A percentile compares a stretch with the other conserved stretches of the same genome.
Evolutionary conservation across 306 rosid genomes (phyloP).

Genomic region (Adenanthera pavonina): DNA sequence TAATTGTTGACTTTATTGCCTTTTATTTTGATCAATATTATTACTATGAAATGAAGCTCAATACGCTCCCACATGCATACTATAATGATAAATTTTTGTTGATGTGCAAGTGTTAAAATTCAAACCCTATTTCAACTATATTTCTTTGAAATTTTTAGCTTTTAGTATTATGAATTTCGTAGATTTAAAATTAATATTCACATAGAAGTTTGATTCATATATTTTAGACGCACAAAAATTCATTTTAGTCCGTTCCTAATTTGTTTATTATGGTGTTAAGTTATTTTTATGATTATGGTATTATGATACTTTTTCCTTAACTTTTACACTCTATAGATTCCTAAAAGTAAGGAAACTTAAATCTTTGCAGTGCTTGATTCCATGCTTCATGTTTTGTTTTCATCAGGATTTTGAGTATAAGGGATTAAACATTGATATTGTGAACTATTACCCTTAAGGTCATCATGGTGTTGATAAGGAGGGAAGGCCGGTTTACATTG

Average conservation of each 20-base stretch:
- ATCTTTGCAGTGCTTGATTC: constrained; percentile 27
- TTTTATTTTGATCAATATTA: too few relatives aligned
- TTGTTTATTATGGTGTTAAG: not conserved
- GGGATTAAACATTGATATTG: constrained; percentile 74
- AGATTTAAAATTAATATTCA: not conserved
- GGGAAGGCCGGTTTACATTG: constrained; percentile 95
- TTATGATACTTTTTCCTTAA: constrained; percentile 3
- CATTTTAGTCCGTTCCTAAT: not conserved
- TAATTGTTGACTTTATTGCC: too few relatives aligned
- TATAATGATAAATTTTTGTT: too few relatives aligned
- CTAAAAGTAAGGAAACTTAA: constrained; percentile 82
- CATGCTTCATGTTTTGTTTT: constrained; percentile 34
- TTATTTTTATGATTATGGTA: not conserved
- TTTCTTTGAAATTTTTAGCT: not conserved
- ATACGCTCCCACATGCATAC: too few relatives aligned
- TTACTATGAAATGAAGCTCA: too few relatives aligned
- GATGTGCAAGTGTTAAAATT: too few relatives aligned
- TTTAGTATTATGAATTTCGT: not conserved
- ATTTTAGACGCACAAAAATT: not conserved
- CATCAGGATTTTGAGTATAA: constrained; percentile 85
- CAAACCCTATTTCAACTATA: not conserved
- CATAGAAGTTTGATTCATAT: not conserved
- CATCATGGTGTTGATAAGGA: constrained; percentile 98
- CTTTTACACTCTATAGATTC: constrained; percentile 61
- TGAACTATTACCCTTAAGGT: constrained; percentile 87